Base-by-base conservation (phyloP, 2,329 filamentous ascomycete genomes). In the Monilinia vaccinii-corymbosi region DNA sequence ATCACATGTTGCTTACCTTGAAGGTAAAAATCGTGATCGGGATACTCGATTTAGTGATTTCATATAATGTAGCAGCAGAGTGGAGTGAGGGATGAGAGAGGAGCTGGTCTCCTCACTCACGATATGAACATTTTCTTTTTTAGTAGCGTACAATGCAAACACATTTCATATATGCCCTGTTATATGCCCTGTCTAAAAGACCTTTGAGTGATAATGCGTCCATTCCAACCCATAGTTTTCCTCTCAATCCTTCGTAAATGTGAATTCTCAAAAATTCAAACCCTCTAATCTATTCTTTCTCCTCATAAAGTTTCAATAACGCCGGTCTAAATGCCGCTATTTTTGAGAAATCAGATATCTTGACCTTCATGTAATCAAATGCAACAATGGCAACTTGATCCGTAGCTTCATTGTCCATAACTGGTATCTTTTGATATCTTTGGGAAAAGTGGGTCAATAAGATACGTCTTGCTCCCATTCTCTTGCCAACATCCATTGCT, bases 381-480 rank as follows among this genome's bases (percentile, higher is more conserved):
- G 86, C 89, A 60, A 91, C 80, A 61, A 89, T 78, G 18, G 90
- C 82, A 44, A 85, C 83, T 76, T 85, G 81, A 62, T 83, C 78
- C 23, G 73, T 75, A 7, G 72, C 74, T 36, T 73, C 72, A 7
- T 71, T 63, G 18, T 78, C 73, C 67, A 73, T 73, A 42, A 70
- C 68, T 6, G 67, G 68, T 55, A 70, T 73, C 70, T 61, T 74
- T 73, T 64, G 87, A 73, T 99, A 99, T 9, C 94, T 81, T 76
- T 99, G 94, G 59, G 87, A 92, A 75, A 99, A 99, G 73, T 99
- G 94, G 9, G 94, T 99, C 52, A 99, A 79, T 59, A 99, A 76
- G 18, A 94, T 86, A 18, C 89, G 80, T 64, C 86, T 83, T 0
- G 92, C 94, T 32, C 81, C 74, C 94, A 99, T 99, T 49, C 78